Conservation (phyloP, 208 protist species). For the Wallacemonas sp. region DNA sequence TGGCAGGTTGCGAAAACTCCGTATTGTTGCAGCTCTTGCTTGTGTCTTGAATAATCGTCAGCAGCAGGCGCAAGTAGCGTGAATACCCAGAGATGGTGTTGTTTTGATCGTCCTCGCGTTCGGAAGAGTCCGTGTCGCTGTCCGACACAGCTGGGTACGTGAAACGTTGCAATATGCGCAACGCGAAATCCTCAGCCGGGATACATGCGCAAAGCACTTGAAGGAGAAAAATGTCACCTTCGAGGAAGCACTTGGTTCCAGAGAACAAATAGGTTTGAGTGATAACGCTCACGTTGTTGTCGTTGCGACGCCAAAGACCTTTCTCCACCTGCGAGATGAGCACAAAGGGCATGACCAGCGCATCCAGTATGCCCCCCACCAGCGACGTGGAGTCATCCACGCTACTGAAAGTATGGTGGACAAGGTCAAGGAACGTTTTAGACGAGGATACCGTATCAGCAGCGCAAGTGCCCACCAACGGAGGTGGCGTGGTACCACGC, state of each 20-base stretch:
- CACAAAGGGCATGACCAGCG: constrained; percentile 78
- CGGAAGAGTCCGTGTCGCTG: not conserved
- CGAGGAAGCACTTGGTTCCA: constrained; percentile 13
- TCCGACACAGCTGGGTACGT: constrained; percentile 21
- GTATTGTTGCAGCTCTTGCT: constrained; percentile 21
- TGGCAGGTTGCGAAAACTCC: constrained; percentile 6
- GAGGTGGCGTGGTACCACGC: not conserved
- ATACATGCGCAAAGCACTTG: constrained; percentile 62
- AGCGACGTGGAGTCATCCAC: not conserved
- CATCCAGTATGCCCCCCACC: constrained; percentile 52
- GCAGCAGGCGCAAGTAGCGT: constrained; percentile 52
- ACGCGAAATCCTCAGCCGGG: constrained; percentile 48
- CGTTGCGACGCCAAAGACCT: constrained; percentile 59
- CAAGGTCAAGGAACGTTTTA: not conserved
- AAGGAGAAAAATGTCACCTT: constrained; percentile 59
- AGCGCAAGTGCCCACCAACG: constrained; percentile 13
- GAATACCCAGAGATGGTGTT: constrained; percentile 18
- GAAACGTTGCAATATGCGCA: constrained; percentile 73
- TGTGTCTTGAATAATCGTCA: constrained; percentile 56
- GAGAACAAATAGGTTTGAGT: constrained; percentile 16
- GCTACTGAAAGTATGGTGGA: not conserved
- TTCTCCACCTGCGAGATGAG: constrained; percentile 54
- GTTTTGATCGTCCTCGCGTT: not conserved
- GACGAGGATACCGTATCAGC: not conserved
- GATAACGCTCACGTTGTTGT: constrained; percentile 31